Evolutionary conservation across 139 green algal genomes (phyloP), one percentile per base, ranked within the genome.

Genomic region (Ettlia oleoabundans): DNA sequence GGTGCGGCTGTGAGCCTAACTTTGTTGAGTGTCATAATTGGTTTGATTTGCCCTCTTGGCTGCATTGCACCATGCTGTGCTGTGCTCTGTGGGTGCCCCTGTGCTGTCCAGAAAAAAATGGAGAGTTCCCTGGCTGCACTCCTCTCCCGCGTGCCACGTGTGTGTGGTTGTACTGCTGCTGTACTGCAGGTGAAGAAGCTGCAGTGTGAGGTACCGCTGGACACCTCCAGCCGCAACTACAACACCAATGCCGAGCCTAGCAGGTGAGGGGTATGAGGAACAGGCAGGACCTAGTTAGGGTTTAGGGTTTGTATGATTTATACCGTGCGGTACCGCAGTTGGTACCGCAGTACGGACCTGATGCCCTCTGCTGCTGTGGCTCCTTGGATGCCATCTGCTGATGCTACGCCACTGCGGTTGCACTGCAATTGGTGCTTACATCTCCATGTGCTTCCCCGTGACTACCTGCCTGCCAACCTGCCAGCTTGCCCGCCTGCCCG

Each of bases 201-300:
- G 63, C 84, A 86, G 43, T 76, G 47, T 33, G 80, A 86, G 51
- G 26, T 93, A 43, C 87, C 86, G 15, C 82, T 97, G 22, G 93
- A 97, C 69, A 87, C 71, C 0, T 32, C 72, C 28, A 86, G 68
- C 35, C 51, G 77, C 3, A 94, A 94, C 58, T 95, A 96, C 85
- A 87, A 92, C 65, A 68, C 35, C 37, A 71, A 80, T 30, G 73
- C n/a, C 7, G 73, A 80, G 53, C 53, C 58, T 19, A 76, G 40
- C 40, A 58, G 15, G 47, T n/a, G n/a, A n/a, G n/a, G n/a, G n/a
- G n/a, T n/a, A n/a, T n/a, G n/a, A n/a, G n/a, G 47, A 15, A 10
- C 47, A 58, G 47, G 47, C 47, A n/a, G n/a, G n/a, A n/a, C n/a
- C n/a, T n/a, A n/a, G n/a, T n/a, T n/a, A n/a, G n/a, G n/a, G n/a